These are phyloP conservation scores for Copromyces sp. DNA, from an alignment of 495 filamentous ascomycete species.

Conservation along the genomic window DNA sequence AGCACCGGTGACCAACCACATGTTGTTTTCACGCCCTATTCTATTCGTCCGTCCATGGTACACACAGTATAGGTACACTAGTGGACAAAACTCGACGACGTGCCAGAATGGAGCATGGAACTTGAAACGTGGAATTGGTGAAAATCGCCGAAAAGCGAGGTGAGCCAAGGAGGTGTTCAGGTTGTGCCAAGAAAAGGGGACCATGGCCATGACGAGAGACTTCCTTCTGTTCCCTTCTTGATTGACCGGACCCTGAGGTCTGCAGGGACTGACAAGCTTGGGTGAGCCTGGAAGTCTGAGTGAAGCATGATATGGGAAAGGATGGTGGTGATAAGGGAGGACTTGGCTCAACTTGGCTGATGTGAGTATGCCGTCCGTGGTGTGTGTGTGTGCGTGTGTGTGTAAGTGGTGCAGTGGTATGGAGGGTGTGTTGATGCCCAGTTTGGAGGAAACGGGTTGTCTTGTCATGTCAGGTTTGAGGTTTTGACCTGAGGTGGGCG, in stretches of 20 bases:
- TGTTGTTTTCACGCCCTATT: background rate
- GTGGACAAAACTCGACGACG: background rate
- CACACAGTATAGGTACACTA: background rate
- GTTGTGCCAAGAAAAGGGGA: background rate
- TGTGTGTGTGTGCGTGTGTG: too few relatives aligned
- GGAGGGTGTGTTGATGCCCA: background rate
- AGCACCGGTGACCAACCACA: background rate
- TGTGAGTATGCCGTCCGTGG: too few relatives aligned
- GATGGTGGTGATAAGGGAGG: too few relatives aligned
- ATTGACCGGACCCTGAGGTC: background rate
- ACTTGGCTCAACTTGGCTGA: too few relatives aligned
- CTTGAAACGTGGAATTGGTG: background rate
- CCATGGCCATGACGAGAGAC: background rate
- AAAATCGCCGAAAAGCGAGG: background rate
- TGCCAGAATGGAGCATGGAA: background rate
- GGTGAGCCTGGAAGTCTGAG: too few relatives aligned
- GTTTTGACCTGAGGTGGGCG: background rate
- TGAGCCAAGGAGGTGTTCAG: background rate
- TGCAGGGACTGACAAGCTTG: too few relatives aligned
- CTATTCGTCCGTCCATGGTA: too few relatives aligned
- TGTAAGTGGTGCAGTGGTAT: too few relatives aligned
- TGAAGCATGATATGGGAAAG: too few relatives aligned
- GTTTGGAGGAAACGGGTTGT: background rate
- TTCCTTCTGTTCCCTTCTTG: background rate
- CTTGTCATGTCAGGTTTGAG: background rate